Evolutionary conservation across 495 filamentous ascomycete genomes (phyloP).

Genomic region (Chaetomidium leptoderma): DNA sequence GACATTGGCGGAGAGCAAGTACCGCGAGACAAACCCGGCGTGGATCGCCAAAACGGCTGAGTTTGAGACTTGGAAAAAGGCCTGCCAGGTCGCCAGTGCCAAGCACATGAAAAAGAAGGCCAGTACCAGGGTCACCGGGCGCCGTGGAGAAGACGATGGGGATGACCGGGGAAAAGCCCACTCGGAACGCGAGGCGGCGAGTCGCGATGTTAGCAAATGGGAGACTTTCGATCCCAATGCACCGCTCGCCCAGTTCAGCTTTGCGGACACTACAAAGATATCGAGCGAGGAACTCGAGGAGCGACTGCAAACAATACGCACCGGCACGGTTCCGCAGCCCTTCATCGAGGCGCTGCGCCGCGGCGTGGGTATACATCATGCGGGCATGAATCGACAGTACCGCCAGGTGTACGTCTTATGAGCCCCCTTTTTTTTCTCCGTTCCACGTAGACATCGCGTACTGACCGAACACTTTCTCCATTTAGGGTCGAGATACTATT

Average conservation of each 20-base stretch:
- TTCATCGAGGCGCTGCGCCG: constrained; percentile 55
- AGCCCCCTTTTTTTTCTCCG: not conserved
- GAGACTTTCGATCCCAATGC: constrained; percentile 61
- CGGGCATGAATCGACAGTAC: constrained; percentile 73
- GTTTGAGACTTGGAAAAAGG: constrained; percentile 51
- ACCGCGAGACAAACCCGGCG: constrained; percentile 50
- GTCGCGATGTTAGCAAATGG: constrained; percentile 49
- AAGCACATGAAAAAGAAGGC: constrained; percentile 39
- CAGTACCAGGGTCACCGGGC: constrained; percentile 26
- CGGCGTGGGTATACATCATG: constrained; percentile 72
- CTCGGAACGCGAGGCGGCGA: constrained; percentile 19
- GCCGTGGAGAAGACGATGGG: constrained; percentile 32
- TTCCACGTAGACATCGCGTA: not conserved
- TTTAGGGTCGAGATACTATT: constrained; percentile 62
- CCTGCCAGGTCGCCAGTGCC: constrained; percentile 34
- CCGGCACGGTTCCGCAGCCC: constrained; percentile 41
- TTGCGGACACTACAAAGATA: constrained; percentile 57
- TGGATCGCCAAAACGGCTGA: constrained; percentile 55
- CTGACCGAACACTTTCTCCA: constrained; percentile 26
- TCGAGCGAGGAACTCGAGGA: constrained; percentile 49
- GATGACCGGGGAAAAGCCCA: constrained; percentile 37
- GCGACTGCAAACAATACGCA: constrained; percentile 43
- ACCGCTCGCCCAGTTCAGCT: constrained; percentile 58
- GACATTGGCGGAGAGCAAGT: constrained; percentile 48
- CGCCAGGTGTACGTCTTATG: constrained; percentile 46